These are phyloP conservation scores for Epichloe uncinata DNA, from an alignment of 2,329 filamentous ascomycete species.

Conservation along the genomic window DNA sequence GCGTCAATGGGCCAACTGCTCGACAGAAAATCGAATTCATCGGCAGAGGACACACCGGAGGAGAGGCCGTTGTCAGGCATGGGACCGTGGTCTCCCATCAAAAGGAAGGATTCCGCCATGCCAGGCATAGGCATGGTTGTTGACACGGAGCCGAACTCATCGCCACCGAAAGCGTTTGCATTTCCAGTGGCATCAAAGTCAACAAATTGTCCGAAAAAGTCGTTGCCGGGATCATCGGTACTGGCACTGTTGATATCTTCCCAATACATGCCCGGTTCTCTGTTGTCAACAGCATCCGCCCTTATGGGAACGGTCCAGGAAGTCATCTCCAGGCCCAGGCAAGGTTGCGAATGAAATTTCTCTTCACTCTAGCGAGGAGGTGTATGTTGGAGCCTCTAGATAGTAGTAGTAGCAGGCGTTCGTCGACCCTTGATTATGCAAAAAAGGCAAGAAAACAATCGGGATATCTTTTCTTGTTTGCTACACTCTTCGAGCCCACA, in stretches of 20 bases:
- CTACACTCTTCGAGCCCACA: neutral
- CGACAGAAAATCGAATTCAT: conserved; percentile 25
- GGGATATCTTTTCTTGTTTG: neutral
- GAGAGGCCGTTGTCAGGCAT: conserved; percentile 18
- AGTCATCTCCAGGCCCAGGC: conserved; percentile 15
- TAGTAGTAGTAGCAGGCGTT: neutral
- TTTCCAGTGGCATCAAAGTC: conserved; percentile 20
- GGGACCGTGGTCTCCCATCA: conserved; percentile 11
- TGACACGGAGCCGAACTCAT: conserved; percentile 10
- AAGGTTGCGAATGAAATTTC: neutral
- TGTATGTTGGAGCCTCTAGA: neutral
- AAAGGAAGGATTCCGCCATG: conserved; percentile 15
- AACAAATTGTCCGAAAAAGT: conserved; percentile 26
- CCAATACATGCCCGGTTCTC: conserved; percentile 23
- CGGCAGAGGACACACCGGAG: conserved; percentile 21
- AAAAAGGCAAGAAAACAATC: neutral
- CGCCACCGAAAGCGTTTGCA: conserved; percentile 10
- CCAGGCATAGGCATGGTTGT: conserved; percentile 13
- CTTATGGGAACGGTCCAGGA: conserved; percentile 24
- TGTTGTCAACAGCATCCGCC: conserved; percentile 20
- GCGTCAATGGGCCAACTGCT: conserved; percentile 19
- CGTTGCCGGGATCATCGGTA: conserved; percentile 16
- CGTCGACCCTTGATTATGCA: neutral
- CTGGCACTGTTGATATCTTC: conserved; percentile 18
- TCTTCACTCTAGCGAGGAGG: no score